Evolutionary conservation across 2,329 filamentous ascomycete species (phyloP).

Genomic region (Davidsoniella neocaledoniae): DNA sequence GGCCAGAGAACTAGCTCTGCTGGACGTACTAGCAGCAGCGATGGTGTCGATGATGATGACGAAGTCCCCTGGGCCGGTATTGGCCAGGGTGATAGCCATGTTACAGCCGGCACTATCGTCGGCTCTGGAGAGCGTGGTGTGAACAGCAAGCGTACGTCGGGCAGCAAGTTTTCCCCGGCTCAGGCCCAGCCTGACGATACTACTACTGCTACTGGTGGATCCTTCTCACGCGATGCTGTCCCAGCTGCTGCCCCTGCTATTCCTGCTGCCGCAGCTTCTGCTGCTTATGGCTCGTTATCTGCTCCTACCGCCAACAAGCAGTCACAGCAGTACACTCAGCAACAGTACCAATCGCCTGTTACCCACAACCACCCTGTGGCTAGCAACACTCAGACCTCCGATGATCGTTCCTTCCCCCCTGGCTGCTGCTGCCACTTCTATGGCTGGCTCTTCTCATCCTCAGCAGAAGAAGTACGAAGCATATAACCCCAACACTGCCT

Average conservation of each 20-base stretch:
- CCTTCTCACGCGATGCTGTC: too few species aligned
- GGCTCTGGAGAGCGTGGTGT: not conserved
- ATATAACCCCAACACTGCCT: not conserved
- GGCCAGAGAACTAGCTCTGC: not conserved
- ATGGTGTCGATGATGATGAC: slow-evolving; percentile 58
- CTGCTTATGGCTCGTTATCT: not conserved
- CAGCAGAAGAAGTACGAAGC: not conserved
- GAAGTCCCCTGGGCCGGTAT: slow-evolving; percentile 20
- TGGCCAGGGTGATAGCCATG: not conserved
- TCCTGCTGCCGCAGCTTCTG: not conserved
- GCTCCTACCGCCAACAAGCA: not conserved
- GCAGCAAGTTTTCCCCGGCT: not conserved
- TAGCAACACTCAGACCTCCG: not conserved
- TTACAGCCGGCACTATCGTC: not conserved
- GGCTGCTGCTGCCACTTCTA: not conserved
- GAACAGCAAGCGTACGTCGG: not conserved
- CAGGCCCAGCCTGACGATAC: not conserved
- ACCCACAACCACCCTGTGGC: not conserved
- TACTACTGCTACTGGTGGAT: not conserved
- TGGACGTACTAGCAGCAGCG: slow-evolving; percentile 38
- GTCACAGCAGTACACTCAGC: slow-evolving; percentile 2
- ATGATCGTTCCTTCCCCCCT: slow-evolving; percentile 2
- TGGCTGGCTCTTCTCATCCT: not conserved
- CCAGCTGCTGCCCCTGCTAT: not conserved
- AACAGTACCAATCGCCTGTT: not conserved